phyloP scores from a whole-genome alignment of 2,329 filamentous ascomycete species.

The Amylocarpus encephaloides region DNA sequence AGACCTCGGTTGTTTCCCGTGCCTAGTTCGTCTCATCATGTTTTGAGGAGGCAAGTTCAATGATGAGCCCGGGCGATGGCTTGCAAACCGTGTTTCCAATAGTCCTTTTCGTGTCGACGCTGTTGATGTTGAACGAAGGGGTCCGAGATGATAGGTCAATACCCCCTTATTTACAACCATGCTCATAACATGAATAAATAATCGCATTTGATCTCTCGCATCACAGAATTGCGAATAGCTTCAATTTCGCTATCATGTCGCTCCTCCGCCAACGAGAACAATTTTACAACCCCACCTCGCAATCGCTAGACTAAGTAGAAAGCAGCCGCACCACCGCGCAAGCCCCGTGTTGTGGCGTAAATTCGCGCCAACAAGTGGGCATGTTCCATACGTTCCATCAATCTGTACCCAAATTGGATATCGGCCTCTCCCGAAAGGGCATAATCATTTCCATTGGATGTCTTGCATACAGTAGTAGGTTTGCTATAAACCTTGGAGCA shows the following conservation, averaged over 20 bases:
- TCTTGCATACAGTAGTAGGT: slow-evolving; percentile 4
- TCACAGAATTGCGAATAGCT: neutral
- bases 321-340: neutral
- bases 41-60: too few species aligned
- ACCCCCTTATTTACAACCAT: too few species aligned
- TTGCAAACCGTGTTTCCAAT: too few species aligned
- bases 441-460: slow-evolving; percentile 2
- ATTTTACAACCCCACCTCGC: neutral
- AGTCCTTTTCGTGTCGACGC: too few species aligned
- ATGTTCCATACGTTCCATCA: neutral
- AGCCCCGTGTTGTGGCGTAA: neutral
- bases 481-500: neutral
- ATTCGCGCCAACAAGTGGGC: neutral
- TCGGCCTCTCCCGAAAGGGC: neutral
- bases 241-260: neutral
- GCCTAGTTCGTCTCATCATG: too few species aligned
- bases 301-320: neutral
- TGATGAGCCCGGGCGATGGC: too few species aligned
- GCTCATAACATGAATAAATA: too few species aligned
- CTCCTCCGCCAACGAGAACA: neutral
- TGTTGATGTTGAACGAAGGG: too few species aligned
- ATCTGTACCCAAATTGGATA: neutral
- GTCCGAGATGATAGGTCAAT: too few species aligned
- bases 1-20: too few species aligned
- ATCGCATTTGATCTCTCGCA: too few species aligned